Conservation (phyloP, 73 alveolate genomes). For the Urostyla sp. region DNA sequence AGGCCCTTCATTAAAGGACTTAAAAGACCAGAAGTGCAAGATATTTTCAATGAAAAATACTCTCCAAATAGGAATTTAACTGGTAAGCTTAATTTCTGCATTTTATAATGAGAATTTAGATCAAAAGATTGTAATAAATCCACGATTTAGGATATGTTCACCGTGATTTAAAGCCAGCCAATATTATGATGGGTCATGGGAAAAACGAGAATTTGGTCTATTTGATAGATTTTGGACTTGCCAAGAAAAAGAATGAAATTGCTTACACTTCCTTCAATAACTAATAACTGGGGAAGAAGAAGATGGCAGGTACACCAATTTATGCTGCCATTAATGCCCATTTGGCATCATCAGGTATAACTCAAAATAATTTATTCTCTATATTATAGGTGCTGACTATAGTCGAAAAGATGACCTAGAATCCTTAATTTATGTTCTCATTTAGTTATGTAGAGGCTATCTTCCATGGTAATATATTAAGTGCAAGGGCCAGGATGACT, state of each 20-base stretch:
- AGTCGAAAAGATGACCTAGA: conserved; percentile 14
- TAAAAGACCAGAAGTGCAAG: conserved; percentile 9
- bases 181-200: conserved; percentile 72
- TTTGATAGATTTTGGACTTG: conserved; percentile 93
- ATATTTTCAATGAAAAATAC: conserved; percentile 24
- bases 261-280: not conserved
- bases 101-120: not conserved
- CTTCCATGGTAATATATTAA: conserved; percentile 4
- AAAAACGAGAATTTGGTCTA: conserved; percentile 78
- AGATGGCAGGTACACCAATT: conserved; percentile 49
- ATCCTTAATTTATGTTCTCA: conserved; percentile 25
- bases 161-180: conserved; percentile 87
- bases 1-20: conserved; percentile 56
- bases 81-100: not conserved
- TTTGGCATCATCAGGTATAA: conserved; percentile 36
- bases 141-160: conserved; percentile 70
- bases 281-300: not conserved
- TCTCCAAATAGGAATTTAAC: conserved; percentile 18
- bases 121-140: conserved; percentile 30
- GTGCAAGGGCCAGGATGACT: conserved; percentile 3
- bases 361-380: not conserved
- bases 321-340: conserved; percentile 37
- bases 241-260: conserved; percentile 67
- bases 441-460: conserved; percentile 1
- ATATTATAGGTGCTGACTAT: not conserved